These are phyloP conservation scores for Vitis rupestris DNA, from an alignment of 164 flowering plant species.

Conservation along the genomic window DNA sequence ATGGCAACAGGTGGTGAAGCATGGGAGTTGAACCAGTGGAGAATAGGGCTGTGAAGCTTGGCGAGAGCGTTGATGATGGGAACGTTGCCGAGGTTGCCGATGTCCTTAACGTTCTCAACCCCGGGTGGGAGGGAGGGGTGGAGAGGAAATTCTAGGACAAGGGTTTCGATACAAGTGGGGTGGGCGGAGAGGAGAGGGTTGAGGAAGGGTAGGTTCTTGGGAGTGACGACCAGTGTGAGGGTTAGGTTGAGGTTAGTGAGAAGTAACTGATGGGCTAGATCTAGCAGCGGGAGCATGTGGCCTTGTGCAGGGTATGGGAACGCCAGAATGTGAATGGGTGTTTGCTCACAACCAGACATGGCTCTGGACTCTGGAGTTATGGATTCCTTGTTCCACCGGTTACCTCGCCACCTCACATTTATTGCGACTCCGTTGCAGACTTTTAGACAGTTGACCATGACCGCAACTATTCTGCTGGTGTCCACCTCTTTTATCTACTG, in stretches of 20 bases:
- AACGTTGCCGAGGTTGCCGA: constrained; percentile 30
- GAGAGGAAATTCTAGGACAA: constrained; percentile 58
- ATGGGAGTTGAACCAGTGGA: constrained; percentile 49
- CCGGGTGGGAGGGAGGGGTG: constrained; percentile 49
- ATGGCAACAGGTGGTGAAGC: constrained; percentile 37
- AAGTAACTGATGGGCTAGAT: constrained; percentile 49
- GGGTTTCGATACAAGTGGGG: constrained; percentile 29
- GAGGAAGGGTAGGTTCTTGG: constrained; percentile 59
- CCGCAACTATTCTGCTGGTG: too few species aligned
- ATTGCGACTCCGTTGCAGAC: too few species aligned
- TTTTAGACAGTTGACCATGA: too few species aligned
- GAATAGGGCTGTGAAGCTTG: constrained; percentile 32
- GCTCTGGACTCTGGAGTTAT: too few species aligned
- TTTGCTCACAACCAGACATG: too few species aligned
- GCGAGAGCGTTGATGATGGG: constrained; percentile 30
- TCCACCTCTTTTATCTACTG: too few species aligned
- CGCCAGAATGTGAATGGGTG: constrained; percentile 40
- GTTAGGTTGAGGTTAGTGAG: constrained; percentile 26
- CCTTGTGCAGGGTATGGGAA: constrained; percentile 81
- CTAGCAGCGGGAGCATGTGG: constrained; percentile 61
- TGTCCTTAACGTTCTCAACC: constrained; percentile 45
- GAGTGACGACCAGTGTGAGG: constrained; percentile 57
- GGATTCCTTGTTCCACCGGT: too few species aligned
- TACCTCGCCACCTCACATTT: too few species aligned
- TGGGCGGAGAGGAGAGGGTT: constrained; percentile 35